Conservation (phyloP, 208 protist species). For the Porcisia hertigi region DNA sequence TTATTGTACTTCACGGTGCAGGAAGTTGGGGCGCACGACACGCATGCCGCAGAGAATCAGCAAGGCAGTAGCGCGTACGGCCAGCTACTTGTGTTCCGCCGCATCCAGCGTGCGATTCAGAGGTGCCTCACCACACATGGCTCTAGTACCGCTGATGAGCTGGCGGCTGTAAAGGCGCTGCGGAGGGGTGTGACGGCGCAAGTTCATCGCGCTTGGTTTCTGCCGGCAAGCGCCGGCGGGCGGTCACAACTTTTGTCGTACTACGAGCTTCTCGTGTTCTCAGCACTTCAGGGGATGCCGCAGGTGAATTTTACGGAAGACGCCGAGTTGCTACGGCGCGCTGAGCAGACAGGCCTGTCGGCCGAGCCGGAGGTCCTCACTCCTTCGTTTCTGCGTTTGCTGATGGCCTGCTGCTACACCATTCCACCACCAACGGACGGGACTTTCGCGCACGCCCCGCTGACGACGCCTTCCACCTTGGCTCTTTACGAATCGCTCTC, state of each 20-base stretch:
- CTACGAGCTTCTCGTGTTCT: conserved; percentile 65
- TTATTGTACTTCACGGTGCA: conserved; percentile 36
- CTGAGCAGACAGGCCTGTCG: conserved; percentile 46
- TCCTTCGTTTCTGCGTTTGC: conserved; percentile 52
- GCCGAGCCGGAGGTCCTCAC: conserved; percentile 24
- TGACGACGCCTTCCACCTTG: conserved; percentile 43
- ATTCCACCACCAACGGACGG: conserved; percentile 27
- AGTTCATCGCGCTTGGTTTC: conserved; percentile 12
- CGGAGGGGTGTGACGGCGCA: conserved; percentile 9
- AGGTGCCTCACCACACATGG: conserved; percentile 27
- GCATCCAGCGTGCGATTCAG: conserved; percentile 41
- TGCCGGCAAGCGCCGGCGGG: not conserved
- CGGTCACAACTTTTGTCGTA: conserved; percentile 48
- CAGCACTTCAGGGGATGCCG: conserved; percentile 72
- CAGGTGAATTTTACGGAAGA: conserved; percentile 56
- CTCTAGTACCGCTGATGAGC: conserved; percentile 10
- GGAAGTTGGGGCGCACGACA: not conserved
- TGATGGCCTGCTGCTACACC: conserved; percentile 66
- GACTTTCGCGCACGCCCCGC: conserved; percentile 24
- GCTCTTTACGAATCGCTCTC: conserved; percentile 54
- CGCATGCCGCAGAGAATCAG: conserved; percentile 1
- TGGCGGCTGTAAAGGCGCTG: conserved; percentile 6
- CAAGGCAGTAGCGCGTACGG: conserved; percentile 38
- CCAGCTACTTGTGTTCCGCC: conserved; percentile 45
- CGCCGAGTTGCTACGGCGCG: conserved; percentile 48